Percentiles rank a stretch among this genome's conserved stretches.
These are phyloP conservation scores for Podaxis mareebaensis DNA, from an alignment of 768 basidiomycete genomes.

Conservation along the genomic window DNA sequence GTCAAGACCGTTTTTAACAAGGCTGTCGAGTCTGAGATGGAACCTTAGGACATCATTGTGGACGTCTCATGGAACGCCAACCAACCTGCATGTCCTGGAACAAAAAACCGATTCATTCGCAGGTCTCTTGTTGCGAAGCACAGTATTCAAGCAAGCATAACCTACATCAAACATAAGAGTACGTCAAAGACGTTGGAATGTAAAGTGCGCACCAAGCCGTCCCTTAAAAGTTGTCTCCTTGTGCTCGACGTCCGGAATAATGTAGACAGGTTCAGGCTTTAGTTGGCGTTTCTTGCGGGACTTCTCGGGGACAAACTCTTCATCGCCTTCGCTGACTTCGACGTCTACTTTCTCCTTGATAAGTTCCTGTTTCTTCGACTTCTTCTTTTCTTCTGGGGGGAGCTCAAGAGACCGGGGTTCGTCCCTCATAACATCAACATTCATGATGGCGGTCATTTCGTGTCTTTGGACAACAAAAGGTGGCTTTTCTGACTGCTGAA, in stretches of 20 bases:
- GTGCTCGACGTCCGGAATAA: constrained; percentile 70
- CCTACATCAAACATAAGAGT: constrained; percentile 32
- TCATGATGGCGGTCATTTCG: neutral
- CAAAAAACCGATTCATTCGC: constrained; percentile 70
- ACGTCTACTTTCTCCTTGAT: neutral
- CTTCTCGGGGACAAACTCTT: constrained; percentile 7
- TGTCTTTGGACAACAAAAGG: neutral
- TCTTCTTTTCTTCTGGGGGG: constrained; percentile 4
- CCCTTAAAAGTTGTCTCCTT: constrained; percentile 74
- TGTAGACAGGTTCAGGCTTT: constrained; percentile 54
- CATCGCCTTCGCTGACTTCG: constrained; percentile 13
- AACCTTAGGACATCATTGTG: constrained; percentile 25
- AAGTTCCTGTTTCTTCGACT: constrained; percentile 5
- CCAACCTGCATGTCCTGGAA: constrained; percentile 63
- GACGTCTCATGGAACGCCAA: neutral
- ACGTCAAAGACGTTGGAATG: neutral
- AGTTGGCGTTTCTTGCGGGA: constrained; percentile 25
- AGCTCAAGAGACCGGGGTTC: neutral
- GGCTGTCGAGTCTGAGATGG: constrained; percentile 62
- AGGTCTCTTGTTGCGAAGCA: constrained; percentile 73
- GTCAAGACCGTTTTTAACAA: constrained; percentile 78
- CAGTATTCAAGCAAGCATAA: constrained; percentile 85
- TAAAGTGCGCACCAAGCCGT: constrained; percentile 43
- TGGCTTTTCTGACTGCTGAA: neutral
- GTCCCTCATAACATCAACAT: neutral